Evolutionary conservation across 345 rosid species (phyloP), one percentile per base, ranked within the genome.

Genomic region (Schrenkiella parvula): DNA sequence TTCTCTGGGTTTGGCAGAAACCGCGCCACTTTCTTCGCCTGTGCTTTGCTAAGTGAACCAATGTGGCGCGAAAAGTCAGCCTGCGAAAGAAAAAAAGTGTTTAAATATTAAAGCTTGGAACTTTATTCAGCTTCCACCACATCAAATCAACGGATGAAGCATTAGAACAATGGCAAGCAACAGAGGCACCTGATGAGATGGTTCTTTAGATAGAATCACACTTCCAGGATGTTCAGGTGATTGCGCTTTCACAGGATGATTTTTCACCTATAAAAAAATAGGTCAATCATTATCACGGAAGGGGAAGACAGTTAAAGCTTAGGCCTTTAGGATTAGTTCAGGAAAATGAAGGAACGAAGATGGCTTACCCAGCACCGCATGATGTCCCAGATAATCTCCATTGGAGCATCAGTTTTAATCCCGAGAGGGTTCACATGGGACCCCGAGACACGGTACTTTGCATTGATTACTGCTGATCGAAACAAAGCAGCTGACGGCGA

Each of bases 351-450:
- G 28, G 22, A 43, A 44, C 0, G 0, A 34, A 17, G 26, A 39
- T 66, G 22, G 60, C 83, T 83, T 86, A 95, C 99, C 97, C 99
- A 95, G 85, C 97, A 88, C 44, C 99, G 96, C 99, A 95, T 92
- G 55, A 92, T 95, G 81, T 95, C 98, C 97, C 99, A 95, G 59
- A 95, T 88, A 66, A 92, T 88, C 53, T 85, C 89, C 99, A 95
- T 95, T n/a, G 99, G 96, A 62, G 98, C 98, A 84, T 95, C 96
- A 21, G 99, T 87, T 80, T 95, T 95, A 47, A 92, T 80, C 72
- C 98, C 99, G 3, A 95, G 77, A 0, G 98, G 97, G 54, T 86
- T 86, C 51, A 92, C 98, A 71, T 95, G 99, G 37, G 97, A 86
- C 55, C 99, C 99, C 0, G 98, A 95, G 59, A 92, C 87, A 19